Evolutionary conservation across 2,329 filamentous ascomycete genomes (phyloP), one percentile per base, ranked within the genome.

Genomic region (Fusarium sp.): DNA sequence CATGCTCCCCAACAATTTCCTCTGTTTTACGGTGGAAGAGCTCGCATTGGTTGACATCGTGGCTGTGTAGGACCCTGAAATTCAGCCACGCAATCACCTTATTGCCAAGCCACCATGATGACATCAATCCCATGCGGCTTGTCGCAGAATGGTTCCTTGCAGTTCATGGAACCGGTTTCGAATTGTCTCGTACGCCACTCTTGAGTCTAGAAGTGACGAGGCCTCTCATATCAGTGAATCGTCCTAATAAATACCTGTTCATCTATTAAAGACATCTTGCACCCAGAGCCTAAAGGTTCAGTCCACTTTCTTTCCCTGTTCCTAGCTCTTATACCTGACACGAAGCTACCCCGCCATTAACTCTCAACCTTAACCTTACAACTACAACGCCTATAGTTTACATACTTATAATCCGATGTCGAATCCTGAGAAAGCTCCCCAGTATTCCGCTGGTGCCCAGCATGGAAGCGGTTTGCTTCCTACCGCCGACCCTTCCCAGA

Each of bases 91-190:
- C 71, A 74, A 68, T 54, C 62, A 42, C 40, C 23, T 47, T 47
- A 15, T 46, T 37, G 42, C 71, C 67, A 70, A 75, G 75, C 75
- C 75, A 77, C 73, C 49, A 25, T 57, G 58, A 77, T 76, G 75
- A 77, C 75, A 77, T 77, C 75, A 77, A 72, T 50, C 32, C 25
- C 32, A 19, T 49, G 50, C 59, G 65, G 50, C 65, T 52, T 73
- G 69, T 71, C 60, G 44, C 69, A 70, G 42, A 40, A 35, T 52
- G 50, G 59, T 42, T 58, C 53, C 56, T 49, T 61, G 65, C 57
- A 58, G 46, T 43, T 52, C 59, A 60, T 40, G 71, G 68, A 73
- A 74, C 72, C 70, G 69, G 70, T 71, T 75, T 74, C 67, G 60
- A 38, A 60, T 68, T 60, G 64, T 60, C 37, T 67, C 57, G 19